These are phyloP conservation scores for Lipomyces sp. DNA, from an alignment of 805 yeast genomes.

Conservation along the genomic window DNA sequence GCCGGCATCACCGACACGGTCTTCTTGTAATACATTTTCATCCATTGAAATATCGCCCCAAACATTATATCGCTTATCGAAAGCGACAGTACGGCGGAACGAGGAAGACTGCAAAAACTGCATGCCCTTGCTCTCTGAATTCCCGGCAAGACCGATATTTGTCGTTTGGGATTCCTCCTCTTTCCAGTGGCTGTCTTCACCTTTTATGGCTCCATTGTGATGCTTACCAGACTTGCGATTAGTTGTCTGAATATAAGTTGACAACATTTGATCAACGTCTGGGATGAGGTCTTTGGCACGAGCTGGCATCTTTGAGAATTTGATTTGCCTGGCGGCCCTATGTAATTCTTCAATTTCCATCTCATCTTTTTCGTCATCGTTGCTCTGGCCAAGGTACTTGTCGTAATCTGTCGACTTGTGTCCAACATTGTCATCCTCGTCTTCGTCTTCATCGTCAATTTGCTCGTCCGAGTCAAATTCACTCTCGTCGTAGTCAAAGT, in stretches of 20 bases:
- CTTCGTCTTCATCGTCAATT: constrained; percentile 41
- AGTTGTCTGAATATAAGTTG: constrained; percentile 27
- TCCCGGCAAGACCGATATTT: constrained; percentile 33
- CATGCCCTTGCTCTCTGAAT: constrained; percentile 30
- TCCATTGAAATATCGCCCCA: constrained; percentile 34
- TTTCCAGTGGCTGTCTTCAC: constrained; percentile 14
- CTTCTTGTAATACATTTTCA: constrained; percentile 10
- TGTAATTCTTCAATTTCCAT: constrained; percentile 50
- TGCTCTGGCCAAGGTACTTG: not conserved
- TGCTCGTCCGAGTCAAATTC: constrained; percentile 23
- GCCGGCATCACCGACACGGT: constrained; percentile 10
- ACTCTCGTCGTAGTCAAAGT: constrained; percentile 30
- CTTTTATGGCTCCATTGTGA: constrained; percentile 2
- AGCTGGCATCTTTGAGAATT: constrained; percentile 39
- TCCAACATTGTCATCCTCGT: constrained; percentile 38
- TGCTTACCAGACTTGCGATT: constrained; percentile 7
- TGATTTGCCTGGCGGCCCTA: constrained; percentile 45
- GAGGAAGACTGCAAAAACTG: constrained; percentile 34
- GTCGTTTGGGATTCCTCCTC: constrained; percentile 10
- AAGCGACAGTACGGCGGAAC: constrained; percentile 22
- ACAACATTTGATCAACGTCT: constrained; percentile 29
- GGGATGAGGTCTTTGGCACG: constrained; percentile 29
- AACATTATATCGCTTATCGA: constrained; percentile 22
- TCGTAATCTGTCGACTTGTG: not conserved
- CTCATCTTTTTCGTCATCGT: constrained; percentile 46